Base-by-base conservation (phyloP, 331 rosid species). In the Quercus tomentella region DNA sequence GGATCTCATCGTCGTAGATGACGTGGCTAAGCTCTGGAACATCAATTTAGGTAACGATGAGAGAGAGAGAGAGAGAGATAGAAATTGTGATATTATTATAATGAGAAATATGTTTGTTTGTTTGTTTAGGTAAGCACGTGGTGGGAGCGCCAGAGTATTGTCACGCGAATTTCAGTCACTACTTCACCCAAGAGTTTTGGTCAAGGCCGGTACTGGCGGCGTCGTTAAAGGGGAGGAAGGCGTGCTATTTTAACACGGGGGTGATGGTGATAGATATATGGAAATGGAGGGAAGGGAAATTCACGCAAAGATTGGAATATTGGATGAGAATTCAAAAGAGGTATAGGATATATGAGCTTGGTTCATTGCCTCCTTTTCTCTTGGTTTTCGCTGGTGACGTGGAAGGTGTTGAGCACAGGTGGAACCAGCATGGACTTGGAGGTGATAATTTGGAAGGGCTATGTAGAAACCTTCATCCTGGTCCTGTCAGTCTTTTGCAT, bases 351-450 rank as follows among this genome's bases (percentile, higher is more conserved):
- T 94, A 94, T 77, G 98, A 92, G 65, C 87, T 94, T 4, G 98
- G 98, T 0, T 94, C 98, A 6, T 21, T 92, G 71, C 98, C 98
- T 11, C 98, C 98, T 79, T 94, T 94, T 57, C 74, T 94, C 4
- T 80, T 94, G 23, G 98, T 94, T 0, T 94, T 94, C 82, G 98
- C 91, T 3, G 98, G 98, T 4, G 80, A 87, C 20, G 97, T 94
- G 0, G 96, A 91, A 80, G 82, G 88, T 2, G 94, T 94, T 37
- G 98, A 89, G 88, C 97, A 92, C 80, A 73, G 97, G 79, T 94
- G 98, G 98, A 94, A 94, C 82, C 98, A 94, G 82, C 98, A 94
- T 54, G 98, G 98, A 1, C 93, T 94, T 1, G 98, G 98, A 2
- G 98, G 98, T 5, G 98, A 94, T 25, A 94, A 94, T 25, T 79